These are phyloP conservation scores for Globisporangium middletonii DNA, from an alignment of 352 stramenopile genomes.

Conservation along the genomic window DNA sequence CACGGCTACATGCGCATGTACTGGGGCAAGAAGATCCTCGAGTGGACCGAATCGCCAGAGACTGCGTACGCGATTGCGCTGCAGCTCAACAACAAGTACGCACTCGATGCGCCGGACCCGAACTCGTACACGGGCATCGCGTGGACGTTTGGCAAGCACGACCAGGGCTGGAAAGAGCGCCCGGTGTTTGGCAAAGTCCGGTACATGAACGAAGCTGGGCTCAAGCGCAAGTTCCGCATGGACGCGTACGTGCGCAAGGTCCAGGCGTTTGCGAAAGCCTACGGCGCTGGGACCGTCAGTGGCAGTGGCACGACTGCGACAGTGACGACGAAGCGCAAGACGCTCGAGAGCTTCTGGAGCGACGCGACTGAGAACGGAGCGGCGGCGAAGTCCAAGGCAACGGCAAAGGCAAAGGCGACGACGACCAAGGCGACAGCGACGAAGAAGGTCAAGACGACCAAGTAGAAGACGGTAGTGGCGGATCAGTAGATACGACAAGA, in stretches of 20 bases:
- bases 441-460: constrained; percentile 1
- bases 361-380: too few relatives aligned
- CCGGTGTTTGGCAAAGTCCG: constrained; percentile 98
- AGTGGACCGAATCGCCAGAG: constrained; percentile 93
- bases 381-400: too few relatives aligned
- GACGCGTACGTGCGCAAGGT: constrained; percentile 71
- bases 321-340: constrained; percentile 23
- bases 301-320: not conserved
- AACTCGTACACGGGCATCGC: constrained; percentile 90
- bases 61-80: constrained; percentile 91
- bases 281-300: not conserved
- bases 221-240: constrained; percentile 98
- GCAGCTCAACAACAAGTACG: constrained; percentile 98
- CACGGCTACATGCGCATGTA: constrained; percentile 97
- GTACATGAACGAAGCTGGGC: constrained; percentile 98
- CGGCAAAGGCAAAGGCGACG: not conserved
- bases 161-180: constrained; percentile 95
- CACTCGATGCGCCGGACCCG: constrained; percentile 94
- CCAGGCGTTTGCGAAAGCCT: constrained; percentile 18
- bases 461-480: not conserved
- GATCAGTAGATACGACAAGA: not conserved
- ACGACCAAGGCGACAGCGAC: not conserved
- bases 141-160: constrained; percentile 92
- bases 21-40: constrained; percentile 99
- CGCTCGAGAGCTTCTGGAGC: constrained; percentile 16